Conservation (phyloP, 768 basidiomycete species). For the Suillus subluteus region DNA sequence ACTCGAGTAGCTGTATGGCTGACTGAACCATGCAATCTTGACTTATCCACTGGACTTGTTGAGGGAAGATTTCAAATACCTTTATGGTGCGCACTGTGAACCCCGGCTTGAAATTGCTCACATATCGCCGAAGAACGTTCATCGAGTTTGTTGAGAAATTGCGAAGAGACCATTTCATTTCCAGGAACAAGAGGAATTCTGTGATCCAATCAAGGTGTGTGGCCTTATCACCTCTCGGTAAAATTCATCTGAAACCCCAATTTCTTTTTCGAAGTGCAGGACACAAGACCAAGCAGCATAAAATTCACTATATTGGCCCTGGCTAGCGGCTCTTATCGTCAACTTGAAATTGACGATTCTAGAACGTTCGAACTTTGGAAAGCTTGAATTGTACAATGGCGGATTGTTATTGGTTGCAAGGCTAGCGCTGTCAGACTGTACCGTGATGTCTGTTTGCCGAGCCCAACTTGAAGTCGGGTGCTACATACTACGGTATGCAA, state of each 20-base stretch:
- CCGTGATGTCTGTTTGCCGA: neutral
- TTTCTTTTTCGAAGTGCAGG: neutral
- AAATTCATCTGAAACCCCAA: neutral
- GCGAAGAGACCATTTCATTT: neutral
- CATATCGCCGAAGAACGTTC: neutral
- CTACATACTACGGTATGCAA: no score
- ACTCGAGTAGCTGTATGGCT: neutral
- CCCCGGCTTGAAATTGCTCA: neutral
- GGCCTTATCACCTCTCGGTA: neutral
- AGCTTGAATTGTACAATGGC: neutral
- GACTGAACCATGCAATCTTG: neutral
- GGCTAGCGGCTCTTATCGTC: neutral
- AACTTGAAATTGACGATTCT: neutral
- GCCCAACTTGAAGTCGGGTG: no score
- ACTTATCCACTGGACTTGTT: neutral
- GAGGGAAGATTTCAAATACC: neutral
- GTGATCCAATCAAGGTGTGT: neutral
- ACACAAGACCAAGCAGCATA: neutral
- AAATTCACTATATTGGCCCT: neutral
- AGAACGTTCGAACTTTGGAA: neutral
- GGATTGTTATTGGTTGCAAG: neutral
- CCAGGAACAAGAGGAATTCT: neutral
- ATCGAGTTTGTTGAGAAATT: neutral
- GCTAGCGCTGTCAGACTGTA: neutral
- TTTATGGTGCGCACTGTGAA: neutral